Conservation (phyloP, 2,329 filamentous ascomycete genomes). For the Phialophora chinensis region DNA sequence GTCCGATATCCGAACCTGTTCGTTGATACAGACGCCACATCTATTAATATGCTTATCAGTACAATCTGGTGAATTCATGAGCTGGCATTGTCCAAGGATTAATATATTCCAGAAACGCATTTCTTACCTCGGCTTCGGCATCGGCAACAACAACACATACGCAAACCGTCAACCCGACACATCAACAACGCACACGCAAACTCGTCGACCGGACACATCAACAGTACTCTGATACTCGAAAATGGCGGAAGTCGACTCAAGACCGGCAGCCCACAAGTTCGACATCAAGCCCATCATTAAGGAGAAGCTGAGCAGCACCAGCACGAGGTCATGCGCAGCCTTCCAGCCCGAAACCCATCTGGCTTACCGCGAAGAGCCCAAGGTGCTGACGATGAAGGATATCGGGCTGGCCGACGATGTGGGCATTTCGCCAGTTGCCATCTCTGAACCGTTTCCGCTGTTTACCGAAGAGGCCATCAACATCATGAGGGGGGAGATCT, state of each 20-base stretch:
- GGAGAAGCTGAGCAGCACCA: conserved; percentile 19
- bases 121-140: not conserved
- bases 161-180: not conserved
- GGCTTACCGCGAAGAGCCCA: conserved; percentile 54
- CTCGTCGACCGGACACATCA: not conserved
- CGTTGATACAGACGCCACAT: not conserved
- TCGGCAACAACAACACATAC: not conserved
- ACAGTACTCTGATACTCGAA: not conserved
- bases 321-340: not conserved
- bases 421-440: conserved; percentile 66
- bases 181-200: not conserved
- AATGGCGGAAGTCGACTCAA: conserved; percentile 15
- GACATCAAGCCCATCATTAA: conserved; percentile 25
- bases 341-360: conserved; percentile 63
- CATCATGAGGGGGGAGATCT: conserved; percentile 64
- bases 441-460: conserved; percentile 66
- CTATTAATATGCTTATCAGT: conserved; percentile 1
- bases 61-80: not conserved
- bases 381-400: conserved; percentile 64
- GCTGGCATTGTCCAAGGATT: not conserved
- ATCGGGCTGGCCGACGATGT: conserved; percentile 58
- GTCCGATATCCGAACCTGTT: not conserved
- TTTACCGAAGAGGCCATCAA: conserved; percentile 65
- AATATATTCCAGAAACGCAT: not conserved
- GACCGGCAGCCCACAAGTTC: conserved; percentile 1